A percentile compares a stretch with the other conserved stretches of the same genome.
phyloP scores from a whole-genome alignment of 2,329 filamentous ascomycete species.

The Metarhizium humberi region DNA sequence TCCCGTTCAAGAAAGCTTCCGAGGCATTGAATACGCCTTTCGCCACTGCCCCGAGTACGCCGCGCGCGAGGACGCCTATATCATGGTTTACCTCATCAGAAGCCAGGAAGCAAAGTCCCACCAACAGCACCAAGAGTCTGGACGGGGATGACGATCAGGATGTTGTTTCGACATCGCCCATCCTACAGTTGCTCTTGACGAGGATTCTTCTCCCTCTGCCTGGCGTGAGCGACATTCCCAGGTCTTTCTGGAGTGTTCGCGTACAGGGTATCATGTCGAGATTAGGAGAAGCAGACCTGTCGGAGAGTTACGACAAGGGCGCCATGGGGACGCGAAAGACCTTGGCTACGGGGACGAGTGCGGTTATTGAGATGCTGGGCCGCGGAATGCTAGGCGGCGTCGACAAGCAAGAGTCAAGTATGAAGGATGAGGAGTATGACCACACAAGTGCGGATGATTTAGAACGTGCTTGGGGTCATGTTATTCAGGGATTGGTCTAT shows the following conservation, averaged over 20 bases:
- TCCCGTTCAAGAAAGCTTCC: slow-evolving; percentile 45
- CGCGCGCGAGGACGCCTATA: slow-evolving; percentile 16
- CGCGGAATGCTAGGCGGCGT: slow-evolving; percentile 55
- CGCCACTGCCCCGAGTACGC: slow-evolving; percentile 16
- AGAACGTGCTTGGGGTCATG: slow-evolving; percentile 55
- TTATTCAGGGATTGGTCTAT: slow-evolving; percentile 57
- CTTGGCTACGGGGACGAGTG: slow-evolving; percentile 61
- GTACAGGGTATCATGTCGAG: slow-evolving; percentile 50
- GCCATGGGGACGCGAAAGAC: slow-evolving; percentile 66
- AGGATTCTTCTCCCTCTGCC: slow-evolving; percentile 58
- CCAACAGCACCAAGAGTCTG: not conserved
- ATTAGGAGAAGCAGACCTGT: slow-evolving; percentile 59
- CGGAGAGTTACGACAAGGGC: slow-evolving; percentile 76
- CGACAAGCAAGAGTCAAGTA: slow-evolving; percentile 5
- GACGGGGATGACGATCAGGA: slow-evolving; percentile 15
- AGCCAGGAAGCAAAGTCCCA: not conserved
- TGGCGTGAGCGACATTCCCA: slow-evolving; percentile 51
- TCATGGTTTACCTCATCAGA: slow-evolving; percentile 4
- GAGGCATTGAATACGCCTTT: slow-evolving; percentile 14
- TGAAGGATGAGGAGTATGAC: slow-evolving; percentile 41
- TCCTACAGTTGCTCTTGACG: slow-evolving; percentile 59
- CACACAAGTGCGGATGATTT: slow-evolving; percentile 49
- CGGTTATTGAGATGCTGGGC: slow-evolving; percentile 59
- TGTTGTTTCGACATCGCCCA: slow-evolving; percentile 43
- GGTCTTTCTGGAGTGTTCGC: slow-evolving; percentile 56